Evolutionary conservation across 805 yeast species (phyloP).

Genomic region (Kuraishia borneana): DNA sequence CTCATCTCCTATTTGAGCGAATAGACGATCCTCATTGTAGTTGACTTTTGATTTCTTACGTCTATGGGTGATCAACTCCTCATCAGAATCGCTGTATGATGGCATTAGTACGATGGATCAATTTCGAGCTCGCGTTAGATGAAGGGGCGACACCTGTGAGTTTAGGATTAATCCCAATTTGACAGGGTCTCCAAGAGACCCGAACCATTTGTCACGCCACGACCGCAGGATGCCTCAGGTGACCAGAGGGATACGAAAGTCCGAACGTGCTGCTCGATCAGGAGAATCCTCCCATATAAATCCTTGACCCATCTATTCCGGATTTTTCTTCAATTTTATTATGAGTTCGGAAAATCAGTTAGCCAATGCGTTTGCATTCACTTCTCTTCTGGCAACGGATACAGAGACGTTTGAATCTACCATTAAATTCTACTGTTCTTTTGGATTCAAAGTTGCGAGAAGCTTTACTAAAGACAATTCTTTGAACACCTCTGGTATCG

Average conservation of each 20-base stretch:
- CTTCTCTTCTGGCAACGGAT: conserved; percentile 50
- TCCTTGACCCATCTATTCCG: no score
- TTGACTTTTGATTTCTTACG: conserved; percentile 3
- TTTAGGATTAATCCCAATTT: no score
- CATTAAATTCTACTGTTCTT: conserved; percentile 41
- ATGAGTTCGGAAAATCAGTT: neutral
- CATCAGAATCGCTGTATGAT: no score
- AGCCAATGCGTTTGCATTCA: conserved; percentile 22
- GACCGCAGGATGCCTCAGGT: no score
- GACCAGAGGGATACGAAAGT: no score
- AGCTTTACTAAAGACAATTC: conserved; percentile 44
- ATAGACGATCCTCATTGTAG: conserved; percentile 3
- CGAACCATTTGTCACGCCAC: no score
- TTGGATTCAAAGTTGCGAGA: conserved; percentile 54
- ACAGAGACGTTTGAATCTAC: conserved; percentile 32
- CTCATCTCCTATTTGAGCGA: conserved; percentile 1
- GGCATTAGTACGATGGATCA: no score
- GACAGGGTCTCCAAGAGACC: no score
- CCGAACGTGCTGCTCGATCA: no score
- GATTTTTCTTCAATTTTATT: no score
- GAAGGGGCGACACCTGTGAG: no score
- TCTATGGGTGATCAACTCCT: conserved; percentile 1
- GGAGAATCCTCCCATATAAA: no score
- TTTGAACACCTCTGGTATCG: conserved; percentile 16
- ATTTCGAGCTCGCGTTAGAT: neutral